Base-by-base conservation (phyloP, 352 stramenopile species). In the Nothophytophthora sp. region DNA sequence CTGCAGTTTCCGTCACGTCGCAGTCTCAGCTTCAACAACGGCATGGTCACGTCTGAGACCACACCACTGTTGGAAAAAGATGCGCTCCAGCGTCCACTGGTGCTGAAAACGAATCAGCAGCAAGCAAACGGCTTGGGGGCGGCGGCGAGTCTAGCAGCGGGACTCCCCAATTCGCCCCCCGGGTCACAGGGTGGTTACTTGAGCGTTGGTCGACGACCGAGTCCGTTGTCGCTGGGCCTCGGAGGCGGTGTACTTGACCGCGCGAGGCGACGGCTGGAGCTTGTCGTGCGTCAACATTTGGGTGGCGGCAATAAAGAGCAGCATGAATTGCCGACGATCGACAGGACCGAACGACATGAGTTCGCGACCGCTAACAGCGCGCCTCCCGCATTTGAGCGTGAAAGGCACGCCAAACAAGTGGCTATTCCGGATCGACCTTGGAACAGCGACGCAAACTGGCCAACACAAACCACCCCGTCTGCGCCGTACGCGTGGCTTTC, bases 401-500 rank as follows among this genome's bases (percentile, higher is more conserved):
- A 69, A 16, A 16, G 36, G 44, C 44, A 50, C 11, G 22, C 39
- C 19, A 48, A 50, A 28, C 58, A 60, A 16, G 15, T 62, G 39
- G 19, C 25, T n/a, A 15, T 45, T 12, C 30, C 25, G 1, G 52
- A 62, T 45, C 48, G 30, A 13, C 50, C 43, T 27, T 54, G 50
- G 44, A 28, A 28, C 9, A 34, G 30, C 22, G 42, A 53, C 28
- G 63, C 15, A 35, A 63, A 29, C 30, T 59, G 36, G 42, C 37
- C 27, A 45, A 37, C 25, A 34, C 50, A 50, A 33, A 24, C 48
- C 24, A 34, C 13, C 28, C 52, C 48, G 2, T 18, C 50, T 1
- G 43, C 55, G 7, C 35, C 51, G 12, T 74, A 63, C 41, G 76
- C 78, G 29, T 95, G 84, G 84, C 55, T 95, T 32, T 95, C 84